A percentile compares a stretch with the other conserved stretches of the same genome.
Evolutionary conservation across 257 asterid genomes (phyloP).

Genomic region (Plantago ovata): DNA sequence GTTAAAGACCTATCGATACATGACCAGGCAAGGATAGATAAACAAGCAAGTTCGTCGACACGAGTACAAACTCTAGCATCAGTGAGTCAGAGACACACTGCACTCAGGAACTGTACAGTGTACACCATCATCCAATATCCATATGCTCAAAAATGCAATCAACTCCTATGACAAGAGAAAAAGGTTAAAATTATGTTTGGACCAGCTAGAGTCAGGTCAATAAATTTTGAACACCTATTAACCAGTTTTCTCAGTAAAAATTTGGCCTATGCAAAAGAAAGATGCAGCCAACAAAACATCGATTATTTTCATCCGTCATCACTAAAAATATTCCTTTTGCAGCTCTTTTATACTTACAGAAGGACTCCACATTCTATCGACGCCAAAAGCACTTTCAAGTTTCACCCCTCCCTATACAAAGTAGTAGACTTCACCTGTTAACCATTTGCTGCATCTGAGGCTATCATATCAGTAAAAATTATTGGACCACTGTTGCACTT

Average conservation of each 20-base stretch:
- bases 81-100: not conserved
- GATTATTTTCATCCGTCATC: slow-evolving; percentile 42
- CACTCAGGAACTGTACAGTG: not conserved
- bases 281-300: slow-evolving; percentile 20
- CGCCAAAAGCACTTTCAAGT: slow-evolving; percentile 34
- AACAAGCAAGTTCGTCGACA: not conserved
- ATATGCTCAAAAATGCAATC: not conserved
- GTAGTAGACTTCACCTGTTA: slow-evolving; percentile 38
- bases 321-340: slow-evolving; percentile 19
- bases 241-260: slow-evolving; percentile 37
- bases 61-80: not conserved
- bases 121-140: not conserved
- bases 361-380: slow-evolving; percentile 30
- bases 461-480: slow-evolving; percentile 12
- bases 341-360: slow-evolving; percentile 68
- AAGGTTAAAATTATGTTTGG: slow-evolving; percentile 7
- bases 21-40: not conserved
- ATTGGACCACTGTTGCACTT: slow-evolving; percentile 18
- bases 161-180: slow-evolving; percentile 11
- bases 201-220: slow-evolving; percentile 17
- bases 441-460: slow-evolving; percentile 22
- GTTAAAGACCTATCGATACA: no score
- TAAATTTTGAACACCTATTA: slow-evolving; percentile 22
- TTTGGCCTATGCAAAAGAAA: slow-evolving; percentile 38
- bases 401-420: slow-evolving; percentile 56